Evolutionary conservation across 495 filamentous ascomycete genomes (phyloP).

Genomic region (Trichoderma asperelloides): DNA sequence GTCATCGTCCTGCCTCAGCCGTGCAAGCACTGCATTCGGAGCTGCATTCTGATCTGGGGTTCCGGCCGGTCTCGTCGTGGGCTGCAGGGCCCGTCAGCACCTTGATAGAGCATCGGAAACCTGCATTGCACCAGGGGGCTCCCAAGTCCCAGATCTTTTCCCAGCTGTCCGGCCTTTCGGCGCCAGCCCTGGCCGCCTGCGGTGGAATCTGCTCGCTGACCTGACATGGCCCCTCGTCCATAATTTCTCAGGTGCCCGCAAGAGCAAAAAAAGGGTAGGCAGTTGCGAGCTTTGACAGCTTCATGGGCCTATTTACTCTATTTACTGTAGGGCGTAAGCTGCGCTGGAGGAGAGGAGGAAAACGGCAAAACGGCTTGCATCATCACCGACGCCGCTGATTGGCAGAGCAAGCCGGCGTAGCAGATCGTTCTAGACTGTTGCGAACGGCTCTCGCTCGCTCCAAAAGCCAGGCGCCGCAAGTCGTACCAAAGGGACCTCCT

Average conservation of each 20-base stretch:
- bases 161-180: neutral
- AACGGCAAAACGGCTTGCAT: neutral
- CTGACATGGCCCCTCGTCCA: no score
- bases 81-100: neutral
- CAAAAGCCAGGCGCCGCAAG: neutral
- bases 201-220: neutral
- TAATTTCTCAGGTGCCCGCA: no score
- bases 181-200: neutral
- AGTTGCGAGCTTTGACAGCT: no score
- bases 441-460: neutral
- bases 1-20: neutral
- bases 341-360: neutral
- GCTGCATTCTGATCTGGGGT: neutral
- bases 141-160: neutral
- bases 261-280: no score
- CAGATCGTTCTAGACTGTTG: neutral
- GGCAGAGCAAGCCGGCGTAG: neutral
- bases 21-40: neutral
- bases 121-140: constrained; percentile 1
- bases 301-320: no score
- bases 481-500: neutral
- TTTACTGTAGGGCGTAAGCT: neutral
- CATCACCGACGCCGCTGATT: neutral
- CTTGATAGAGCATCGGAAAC: neutral
- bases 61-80: neutral